Conservation (phyloP, 306 rosid species). For the Astragalus glycyphyllos region DNA sequence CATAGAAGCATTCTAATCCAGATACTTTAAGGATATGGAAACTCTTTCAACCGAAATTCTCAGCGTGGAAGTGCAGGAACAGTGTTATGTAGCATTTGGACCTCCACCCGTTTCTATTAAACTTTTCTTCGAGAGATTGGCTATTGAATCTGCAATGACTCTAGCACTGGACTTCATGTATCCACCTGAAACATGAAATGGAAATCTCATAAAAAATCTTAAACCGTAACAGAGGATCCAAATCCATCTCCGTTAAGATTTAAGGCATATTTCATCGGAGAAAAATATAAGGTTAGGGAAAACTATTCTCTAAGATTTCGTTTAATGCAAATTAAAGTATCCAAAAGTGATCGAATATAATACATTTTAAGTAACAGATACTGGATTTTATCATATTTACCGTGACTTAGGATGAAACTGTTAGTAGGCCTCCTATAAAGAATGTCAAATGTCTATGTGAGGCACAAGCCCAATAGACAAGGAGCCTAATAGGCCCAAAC, state of each 20-base stretch:
- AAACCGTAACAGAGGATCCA: too few species aligned
- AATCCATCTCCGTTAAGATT: background rate
- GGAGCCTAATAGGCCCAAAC: too few species aligned
- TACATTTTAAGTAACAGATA: background rate
- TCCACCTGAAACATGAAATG: constrained; percentile 71
- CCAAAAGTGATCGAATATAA: background rate
- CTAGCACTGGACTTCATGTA: constrained; percentile 93
- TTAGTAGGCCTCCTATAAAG: too few species aligned
- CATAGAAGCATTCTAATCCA: constrained; percentile 29
- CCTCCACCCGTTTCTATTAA: constrained; percentile 59
- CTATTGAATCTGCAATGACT: constrained; percentile 86
- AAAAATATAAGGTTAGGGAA: background rate
- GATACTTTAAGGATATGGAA: constrained; percentile 13
- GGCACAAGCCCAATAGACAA: too few species aligned
- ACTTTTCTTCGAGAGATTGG: constrained; percentile 69
- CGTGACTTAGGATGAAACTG: background rate
- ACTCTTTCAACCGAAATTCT: constrained; percentile 23
- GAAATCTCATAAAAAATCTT: constrained; percentile 12
- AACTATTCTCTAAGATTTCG: background rate
- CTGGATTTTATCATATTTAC: constrained; percentile 5
- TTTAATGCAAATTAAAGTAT: constrained; percentile 9
- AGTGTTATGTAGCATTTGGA: constrained; percentile 31
- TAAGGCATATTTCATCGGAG: constrained; percentile 13
- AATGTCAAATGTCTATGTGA: too few species aligned
- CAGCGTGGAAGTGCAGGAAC: constrained; percentile 32